These are phyloP conservation scores for Emmonsia crescens DNA, from an alignment of 2,329 filamentous ascomycete genomes.

Conservation along the genomic window DNA sequence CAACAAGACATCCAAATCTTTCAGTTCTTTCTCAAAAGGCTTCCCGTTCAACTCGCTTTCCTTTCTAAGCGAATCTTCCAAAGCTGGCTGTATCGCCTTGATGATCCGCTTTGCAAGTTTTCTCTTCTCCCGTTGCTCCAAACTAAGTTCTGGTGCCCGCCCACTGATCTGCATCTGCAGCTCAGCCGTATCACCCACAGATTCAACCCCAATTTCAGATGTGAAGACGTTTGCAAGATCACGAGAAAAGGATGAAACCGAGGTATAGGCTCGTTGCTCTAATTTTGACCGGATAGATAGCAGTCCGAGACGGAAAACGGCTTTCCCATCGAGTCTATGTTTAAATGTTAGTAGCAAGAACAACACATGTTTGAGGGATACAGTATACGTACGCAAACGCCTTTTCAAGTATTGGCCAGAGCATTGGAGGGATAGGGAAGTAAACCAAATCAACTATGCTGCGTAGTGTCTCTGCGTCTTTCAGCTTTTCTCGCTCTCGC, in stretches of 20 bases:
- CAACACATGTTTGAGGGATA: neutral
- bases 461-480: constrained; percentile 63
- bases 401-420: constrained; percentile 69
- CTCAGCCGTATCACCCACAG: constrained; percentile 35
- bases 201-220: constrained; percentile 41
- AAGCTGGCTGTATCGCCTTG: constrained; percentile 64
- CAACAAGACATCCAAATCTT: constrained; percentile 63
- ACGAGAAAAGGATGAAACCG: constrained; percentile 49
- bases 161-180: constrained; percentile 42
- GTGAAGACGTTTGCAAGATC: constrained; percentile 49
- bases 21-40: constrained; percentile 57
- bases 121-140: constrained; percentile 69
- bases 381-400: constrained; percentile 60
- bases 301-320: constrained; percentile 45
- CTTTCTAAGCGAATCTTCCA: constrained; percentile 65
- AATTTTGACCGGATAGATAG: constrained; percentile 43
- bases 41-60: constrained; percentile 72
- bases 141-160: constrained; percentile 33
- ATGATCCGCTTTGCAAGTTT: constrained; percentile 83
- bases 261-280: constrained; percentile 47
- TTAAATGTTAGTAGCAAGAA: constrained; percentile 13
- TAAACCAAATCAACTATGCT: constrained; percentile 81
- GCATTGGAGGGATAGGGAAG: constrained; percentile 70
- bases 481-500: constrained; percentile 66
- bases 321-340: constrained; percentile 40